phyloP scores from a whole-genome alignment of 805 yeast species.

The Millerago galiae region DNA sequence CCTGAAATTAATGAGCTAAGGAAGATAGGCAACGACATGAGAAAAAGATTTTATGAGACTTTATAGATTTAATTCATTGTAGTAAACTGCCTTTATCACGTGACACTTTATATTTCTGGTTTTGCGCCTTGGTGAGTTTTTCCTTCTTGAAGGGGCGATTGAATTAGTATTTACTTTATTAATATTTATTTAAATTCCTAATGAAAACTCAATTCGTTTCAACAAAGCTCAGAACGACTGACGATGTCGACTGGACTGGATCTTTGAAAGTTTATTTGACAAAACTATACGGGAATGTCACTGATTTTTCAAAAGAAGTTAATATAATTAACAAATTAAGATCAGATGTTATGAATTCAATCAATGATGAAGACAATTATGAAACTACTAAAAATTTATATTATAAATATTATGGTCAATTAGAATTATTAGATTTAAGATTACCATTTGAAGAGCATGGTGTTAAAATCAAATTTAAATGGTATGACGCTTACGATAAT shows the following conservation, averaged over 20 bases:
- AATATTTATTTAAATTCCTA: neutral
- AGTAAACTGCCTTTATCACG: too few relatives aligned
- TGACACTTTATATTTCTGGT: too few relatives aligned
- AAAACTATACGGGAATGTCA: conserved; percentile 54
- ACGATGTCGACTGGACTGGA: conserved; percentile 57
- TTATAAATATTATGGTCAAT: conserved; percentile 69
- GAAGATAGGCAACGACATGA: conserved; percentile 15
- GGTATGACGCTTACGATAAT: conserved; percentile 70
- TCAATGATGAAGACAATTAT: conserved; percentile 33
- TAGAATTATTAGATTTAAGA: conserved; percentile 74
- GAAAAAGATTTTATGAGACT: conserved; percentile 2
- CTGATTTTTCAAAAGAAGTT: conserved; percentile 54
- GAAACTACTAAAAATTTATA: conserved; percentile 44
- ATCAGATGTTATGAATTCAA: conserved; percentile 47
- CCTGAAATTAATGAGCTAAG: conserved; percentile 16
- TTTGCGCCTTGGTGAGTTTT: too few relatives aligned
- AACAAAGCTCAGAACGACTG: conserved; percentile 35
- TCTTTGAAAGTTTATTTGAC: conserved; percentile 54
- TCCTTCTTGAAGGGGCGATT: neutral
- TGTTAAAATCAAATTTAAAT: conserved; percentile 58
- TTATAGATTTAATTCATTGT: neutral
- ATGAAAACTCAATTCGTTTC: conserved; percentile 16
- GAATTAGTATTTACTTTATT: neutral
- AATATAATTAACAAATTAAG: conserved; percentile 50
- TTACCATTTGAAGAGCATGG: conserved; percentile 56